Conservation (phyloP, 768 basidiomycete genomes). For the Amanita jacksonii region DNA sequence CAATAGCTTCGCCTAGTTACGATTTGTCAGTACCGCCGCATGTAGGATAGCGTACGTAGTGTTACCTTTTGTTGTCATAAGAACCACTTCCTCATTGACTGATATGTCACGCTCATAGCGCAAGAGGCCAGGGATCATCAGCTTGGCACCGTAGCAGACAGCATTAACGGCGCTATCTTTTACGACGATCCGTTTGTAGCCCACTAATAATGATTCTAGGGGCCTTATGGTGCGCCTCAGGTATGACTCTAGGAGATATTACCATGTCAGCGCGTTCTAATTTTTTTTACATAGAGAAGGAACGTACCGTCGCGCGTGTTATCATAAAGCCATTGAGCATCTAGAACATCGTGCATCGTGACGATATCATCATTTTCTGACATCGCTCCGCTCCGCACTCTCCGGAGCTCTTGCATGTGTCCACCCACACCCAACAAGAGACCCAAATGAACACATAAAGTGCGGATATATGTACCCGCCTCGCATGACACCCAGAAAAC, state of each 20-base stretch:
- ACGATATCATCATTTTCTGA: conserved; percentile 98
- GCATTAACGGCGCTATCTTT: conserved; percentile 99
- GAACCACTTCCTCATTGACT: conserved; percentile 89
- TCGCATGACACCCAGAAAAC: conserved; percentile 99
- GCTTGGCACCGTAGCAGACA: conserved; percentile 97
- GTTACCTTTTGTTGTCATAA: conserved; percentile 97
- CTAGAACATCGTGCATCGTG: conserved; percentile 99
- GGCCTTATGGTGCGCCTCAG: conserved; percentile 91
- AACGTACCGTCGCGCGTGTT: conserved; percentile 87
- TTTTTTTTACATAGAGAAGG: too few relatives aligned
- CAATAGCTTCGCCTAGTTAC: conserved; percentile 76
- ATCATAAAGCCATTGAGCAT: conserved; percentile 98
- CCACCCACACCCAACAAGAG: conserved; percentile 92
- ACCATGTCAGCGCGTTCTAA: too few relatives aligned
- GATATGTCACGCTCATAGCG: conserved; percentile 95
- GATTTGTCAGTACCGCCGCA: conserved; percentile 8
- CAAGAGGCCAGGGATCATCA: conserved; percentile 98
- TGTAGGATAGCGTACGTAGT: neutral
- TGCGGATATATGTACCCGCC: conserved; percentile 94
- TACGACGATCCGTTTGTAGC: conserved; percentile 98
- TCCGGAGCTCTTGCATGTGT: conserved; percentile 98
- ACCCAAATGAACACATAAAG: conserved; percentile 94
- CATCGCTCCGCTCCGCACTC: conserved; percentile 93
- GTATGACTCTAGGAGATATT: conserved; percentile 72
- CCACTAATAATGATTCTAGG: conserved; percentile 85